Evolutionary conservation across 2,329 filamentous ascomycete genomes (phyloP), one percentile per base, ranked within the genome.

Genomic region (Colletotrichum sojae): DNA sequence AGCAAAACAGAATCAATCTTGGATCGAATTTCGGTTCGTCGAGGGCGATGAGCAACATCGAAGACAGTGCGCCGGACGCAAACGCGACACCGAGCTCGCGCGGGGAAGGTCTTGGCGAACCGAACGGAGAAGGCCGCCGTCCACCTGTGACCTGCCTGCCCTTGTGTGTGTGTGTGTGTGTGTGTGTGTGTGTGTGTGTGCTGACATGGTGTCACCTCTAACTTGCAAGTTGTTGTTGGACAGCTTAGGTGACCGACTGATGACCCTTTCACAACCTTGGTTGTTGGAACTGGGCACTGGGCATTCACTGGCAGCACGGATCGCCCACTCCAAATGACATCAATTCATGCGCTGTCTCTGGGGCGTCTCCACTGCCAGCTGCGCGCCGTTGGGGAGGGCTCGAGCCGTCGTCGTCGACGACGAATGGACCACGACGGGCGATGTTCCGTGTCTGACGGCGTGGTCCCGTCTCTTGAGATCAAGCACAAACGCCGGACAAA

Each of bases 301-400:
- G 22, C 22, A 25, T 4, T 25, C 22, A 25, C 22, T 25, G 22
- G 22, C 43, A 54, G 48, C 63, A 39, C 25, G 43, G n/a, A 62
- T 51, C 27, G 16, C 12, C 43, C 45, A 52, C 36, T 31, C 22
- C 22, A 43, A 18, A 62, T 52, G 43, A 51, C 57, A 62, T 62
- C 57, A 45, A 55, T 63, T 53, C 48, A 62, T 54, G 48, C 49
- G 13, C 18, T 40, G 49, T 54, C 39, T 27, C 49, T 54, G 48
- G 63, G 16, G 39, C 51, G n/a, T 54, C 58, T 45, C 63, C 63
- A 66, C 63, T 31, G 6, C n/a, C 22, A 13, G 25, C 27, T 31
- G 36, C 39, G 12, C n/a, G 15, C 39, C 52, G 20, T 40, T 20
- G 8, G 31, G 8, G 31, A 36, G 31, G 8, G 31, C 9, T 39